phyloP scores from a whole-genome alignment of 805 yeast species.

The Barnettozyma pratensis region DNA sequence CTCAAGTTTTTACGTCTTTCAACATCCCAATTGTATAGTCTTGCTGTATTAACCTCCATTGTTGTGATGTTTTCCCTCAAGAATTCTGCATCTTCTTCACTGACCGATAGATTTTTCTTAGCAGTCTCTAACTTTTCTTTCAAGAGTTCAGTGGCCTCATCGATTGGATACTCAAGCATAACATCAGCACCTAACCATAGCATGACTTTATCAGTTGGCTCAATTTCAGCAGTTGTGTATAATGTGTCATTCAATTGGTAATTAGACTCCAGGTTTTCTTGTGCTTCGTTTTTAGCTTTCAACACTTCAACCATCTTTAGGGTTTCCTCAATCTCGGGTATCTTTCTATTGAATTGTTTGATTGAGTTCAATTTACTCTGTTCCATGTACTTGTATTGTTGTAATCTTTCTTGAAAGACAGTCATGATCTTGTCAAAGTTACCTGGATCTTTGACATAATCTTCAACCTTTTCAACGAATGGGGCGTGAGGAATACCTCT shows the following conservation, averaged over 20 bases:
- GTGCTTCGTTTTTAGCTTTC: constrained; percentile 38
- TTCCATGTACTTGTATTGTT: constrained; percentile 85
- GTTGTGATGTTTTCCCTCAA: constrained; percentile 88
- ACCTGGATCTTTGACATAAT: constrained; percentile 58
- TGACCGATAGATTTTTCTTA: constrained; percentile 47
- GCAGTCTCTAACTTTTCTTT: constrained; percentile 59
- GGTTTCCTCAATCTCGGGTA: constrained; percentile 92
- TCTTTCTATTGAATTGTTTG: constrained; percentile 51
- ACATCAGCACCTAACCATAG: constrained; percentile 98
- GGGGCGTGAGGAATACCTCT: constrained; percentile 98
- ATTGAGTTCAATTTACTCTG: constrained; percentile 35
- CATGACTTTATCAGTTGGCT: constrained; percentile 60
- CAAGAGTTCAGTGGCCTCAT: constrained; percentile 77
- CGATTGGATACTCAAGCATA: constrained; percentile 90
- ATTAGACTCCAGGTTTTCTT: constrained; percentile 56
- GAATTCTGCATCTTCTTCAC: constrained; percentile 82
- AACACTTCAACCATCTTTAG: constrained; percentile 65
- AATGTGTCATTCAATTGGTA: constrained; percentile 93
- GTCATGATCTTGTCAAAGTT: constrained; percentile 68
- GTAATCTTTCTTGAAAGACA: constrained; percentile 80
- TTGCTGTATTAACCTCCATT: constrained; percentile 95
- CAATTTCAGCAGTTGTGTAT: constrained; percentile 75
- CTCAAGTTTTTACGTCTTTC: constrained; percentile 54
- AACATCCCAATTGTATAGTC: constrained; percentile 86
- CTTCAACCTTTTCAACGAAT: constrained; percentile 79